These are phyloP conservation scores for Monosporascus sp. DNA, from an alignment of 2,329 filamentous ascomycete genomes.

Conservation along the genomic window DNA sequence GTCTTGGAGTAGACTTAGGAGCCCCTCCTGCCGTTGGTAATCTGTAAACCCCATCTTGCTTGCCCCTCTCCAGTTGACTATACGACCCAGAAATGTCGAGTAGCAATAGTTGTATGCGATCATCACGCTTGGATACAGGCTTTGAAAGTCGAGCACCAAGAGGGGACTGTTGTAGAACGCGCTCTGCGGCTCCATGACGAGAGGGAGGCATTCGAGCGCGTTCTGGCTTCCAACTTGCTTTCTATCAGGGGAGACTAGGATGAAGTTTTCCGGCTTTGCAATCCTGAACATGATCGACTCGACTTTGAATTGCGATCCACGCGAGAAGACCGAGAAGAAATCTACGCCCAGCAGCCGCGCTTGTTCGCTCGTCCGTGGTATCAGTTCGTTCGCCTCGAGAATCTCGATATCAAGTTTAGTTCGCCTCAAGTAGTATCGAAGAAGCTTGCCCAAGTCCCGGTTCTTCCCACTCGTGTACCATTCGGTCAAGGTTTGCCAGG, in stretches of 20 bases:
- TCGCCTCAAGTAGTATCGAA: constrained; percentile 73
- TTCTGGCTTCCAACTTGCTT: constrained; percentile 94
- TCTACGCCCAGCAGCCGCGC: constrained; percentile 89
- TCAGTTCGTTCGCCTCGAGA: constrained; percentile 81
- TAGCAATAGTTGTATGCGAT: constrained; percentile 99
- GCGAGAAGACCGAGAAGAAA: constrained; percentile 92
- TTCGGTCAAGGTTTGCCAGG: constrained; percentile 68
- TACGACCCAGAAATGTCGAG: constrained; percentile 86
- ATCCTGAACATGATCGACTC: constrained; percentile 99
- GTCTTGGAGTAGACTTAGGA: constrained; percentile 75
- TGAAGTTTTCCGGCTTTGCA: constrained; percentile 91
- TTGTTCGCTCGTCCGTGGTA: constrained; percentile 88
- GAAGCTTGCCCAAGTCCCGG: constrained; percentile 65
- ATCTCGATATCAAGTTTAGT: constrained; percentile 85
- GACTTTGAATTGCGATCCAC: constrained; percentile 97
- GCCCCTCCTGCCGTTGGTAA: constrained; percentile 69
- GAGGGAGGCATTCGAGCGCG: constrained; percentile 84
- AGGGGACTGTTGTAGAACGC: constrained; percentile 89
- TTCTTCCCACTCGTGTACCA: constrained; percentile 74
- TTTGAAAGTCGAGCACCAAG: constrained; percentile 92
- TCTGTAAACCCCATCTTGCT: constrained; percentile 95
- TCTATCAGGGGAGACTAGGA: constrained; percentile 82
- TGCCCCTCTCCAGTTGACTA: constrained; percentile 80
- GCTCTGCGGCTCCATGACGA: constrained; percentile 97
- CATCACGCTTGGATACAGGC: constrained; percentile 94